Evolutionary conservation across 768 basidiomycete genomes (phyloP), one percentile per base, ranked within the genome.

Genomic region (Calocera cornea): DNA sequence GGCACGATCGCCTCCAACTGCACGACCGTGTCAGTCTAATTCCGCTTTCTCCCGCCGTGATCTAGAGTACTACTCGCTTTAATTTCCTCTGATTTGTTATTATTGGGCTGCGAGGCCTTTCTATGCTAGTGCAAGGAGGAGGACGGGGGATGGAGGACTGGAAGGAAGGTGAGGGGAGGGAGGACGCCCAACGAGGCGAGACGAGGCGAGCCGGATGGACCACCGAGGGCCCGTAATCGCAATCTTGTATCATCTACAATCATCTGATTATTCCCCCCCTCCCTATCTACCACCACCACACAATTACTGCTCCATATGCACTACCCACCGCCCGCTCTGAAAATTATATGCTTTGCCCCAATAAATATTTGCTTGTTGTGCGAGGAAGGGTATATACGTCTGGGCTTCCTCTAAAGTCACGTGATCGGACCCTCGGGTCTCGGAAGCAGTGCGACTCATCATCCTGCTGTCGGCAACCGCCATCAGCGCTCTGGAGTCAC

Each of bases 181-280:
- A n/a, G n/a, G n/a, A n/a, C n/a, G n/a, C n/a, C n/a, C n/a, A n/a
- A n/a, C n/a, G n/a, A n/a, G n/a, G n/a, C n/a, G n/a, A n/a, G 54
- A 60, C 22, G 2, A 27, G 22, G 8, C 14, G 54, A 31, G 54
- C 8, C 36, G 36, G 44, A 47, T 19, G 44, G 19, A 47, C 44
- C 8, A 47, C 36, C 44, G 44, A 47, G 44, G 44, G 44, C 19
- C 44, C 44, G 44, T 47, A 60, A 60, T 60, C 31, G 54, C 54
- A 47, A 60, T 60, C 54, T 60, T 60, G 54, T 60, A 60, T 60
- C 54, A 60, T 33, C 31, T 60, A 33, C 54, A 60, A 60, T 60
- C 54, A 47, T 33, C 31, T 27, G 54, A 60, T 60, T 60, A 60
- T 60, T 60, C 24, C 31, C 54, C 54, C 22, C 27, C 14, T 27